A percentile compares a stretch with the other conserved stretches of the same genome.
These are phyloP conservation scores for Tricholoma saponaceum DNA, from an alignment of 768 basidiomycete species.

Conservation along the genomic window DNA sequence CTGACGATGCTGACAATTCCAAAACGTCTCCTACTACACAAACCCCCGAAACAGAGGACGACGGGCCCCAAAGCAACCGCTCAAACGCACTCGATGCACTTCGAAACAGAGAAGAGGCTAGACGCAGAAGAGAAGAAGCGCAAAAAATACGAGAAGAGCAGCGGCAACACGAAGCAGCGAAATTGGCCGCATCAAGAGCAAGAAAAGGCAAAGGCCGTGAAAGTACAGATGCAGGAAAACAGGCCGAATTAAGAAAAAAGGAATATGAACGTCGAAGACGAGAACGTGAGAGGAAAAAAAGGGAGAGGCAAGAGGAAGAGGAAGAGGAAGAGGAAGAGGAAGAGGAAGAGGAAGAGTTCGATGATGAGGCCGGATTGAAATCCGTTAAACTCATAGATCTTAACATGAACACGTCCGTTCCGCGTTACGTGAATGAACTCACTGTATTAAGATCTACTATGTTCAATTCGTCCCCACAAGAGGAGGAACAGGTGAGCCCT, in stretches of 20 bases:
- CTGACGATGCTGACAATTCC: background rate
- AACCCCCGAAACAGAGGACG: background rate
- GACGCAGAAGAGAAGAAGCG: conserved; percentile 1
- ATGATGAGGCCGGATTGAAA: background rate
- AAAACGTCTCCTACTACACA: background rate
- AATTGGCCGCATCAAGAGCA: background rate
- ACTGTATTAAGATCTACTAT: background rate
- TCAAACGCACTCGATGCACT: background rate
- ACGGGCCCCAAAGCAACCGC: background rate
- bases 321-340: background rate
- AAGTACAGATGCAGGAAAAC: background rate
- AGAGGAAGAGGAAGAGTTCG: background rate
- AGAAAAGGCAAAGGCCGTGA: background rate
- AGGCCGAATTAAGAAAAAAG: background rate
- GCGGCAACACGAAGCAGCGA: background rate
- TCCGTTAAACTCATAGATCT: background rate
- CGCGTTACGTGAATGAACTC: background rate
- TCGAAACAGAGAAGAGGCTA: conserved; percentile 5
- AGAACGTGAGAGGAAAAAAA: background rate
- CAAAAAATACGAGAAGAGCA: background rate
- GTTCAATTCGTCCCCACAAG: background rate
- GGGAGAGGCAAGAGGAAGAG: background rate
- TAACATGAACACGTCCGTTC: background rate
- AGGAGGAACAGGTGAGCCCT: background rate
- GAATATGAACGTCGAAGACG: background rate